Evolutionary conservation across 371 early-diverging fungal species (phyloP).

Genomic region (Coemansia sp.): DNA sequence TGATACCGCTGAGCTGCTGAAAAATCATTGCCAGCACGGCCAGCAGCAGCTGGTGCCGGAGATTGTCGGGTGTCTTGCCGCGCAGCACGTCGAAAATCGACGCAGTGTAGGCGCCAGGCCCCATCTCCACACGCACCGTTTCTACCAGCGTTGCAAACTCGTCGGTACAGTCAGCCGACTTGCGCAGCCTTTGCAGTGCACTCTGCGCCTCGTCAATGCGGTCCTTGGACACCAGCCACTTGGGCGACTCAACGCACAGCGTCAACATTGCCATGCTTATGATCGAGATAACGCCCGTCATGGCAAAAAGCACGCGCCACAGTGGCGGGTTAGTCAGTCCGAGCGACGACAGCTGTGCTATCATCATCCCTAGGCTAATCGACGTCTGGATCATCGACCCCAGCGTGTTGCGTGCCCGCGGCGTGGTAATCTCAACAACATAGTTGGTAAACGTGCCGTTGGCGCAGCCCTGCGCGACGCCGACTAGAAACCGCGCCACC

Average conservation of each 20-base stretch:
- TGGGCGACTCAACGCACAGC: conserved; percentile 73
- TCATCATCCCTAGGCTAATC: conserved; percentile 67
- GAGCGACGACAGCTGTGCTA: conserved; percentile 60
- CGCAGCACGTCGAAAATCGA: conserved; percentile 39
- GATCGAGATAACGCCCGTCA: conserved; percentile 61
- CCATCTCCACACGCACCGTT: conserved; percentile 20
- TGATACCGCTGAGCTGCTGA: conserved; percentile 85
- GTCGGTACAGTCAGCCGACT: conserved; percentile 55
- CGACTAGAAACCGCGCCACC: conserved; percentile 74
- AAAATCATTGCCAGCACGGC: conserved; percentile 58
- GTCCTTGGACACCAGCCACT: conserved; percentile 61
- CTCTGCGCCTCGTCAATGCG: conserved; percentile 58
- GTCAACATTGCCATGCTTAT: conserved; percentile 64
- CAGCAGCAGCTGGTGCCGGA: conserved; percentile 50
- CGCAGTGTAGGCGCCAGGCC: conserved; percentile 32
- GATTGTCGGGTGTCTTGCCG: conserved; percentile 48
- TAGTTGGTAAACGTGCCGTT: conserved; percentile 77
- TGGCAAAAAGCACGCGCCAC: conserved; percentile 64
- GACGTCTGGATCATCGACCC: conserved; percentile 72
- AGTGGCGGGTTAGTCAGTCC: conserved; percentile 58
- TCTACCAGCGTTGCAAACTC: conserved; percentile 57
- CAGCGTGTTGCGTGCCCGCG: conserved; percentile 65
- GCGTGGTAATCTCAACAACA: conserved; percentile 75
- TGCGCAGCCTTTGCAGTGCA: conserved; percentile 59
- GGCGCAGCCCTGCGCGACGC: conserved; percentile 76